Evolutionary conservation across 441 rosid species (phyloP).

Genomic region (Breynia disticha): DNA sequence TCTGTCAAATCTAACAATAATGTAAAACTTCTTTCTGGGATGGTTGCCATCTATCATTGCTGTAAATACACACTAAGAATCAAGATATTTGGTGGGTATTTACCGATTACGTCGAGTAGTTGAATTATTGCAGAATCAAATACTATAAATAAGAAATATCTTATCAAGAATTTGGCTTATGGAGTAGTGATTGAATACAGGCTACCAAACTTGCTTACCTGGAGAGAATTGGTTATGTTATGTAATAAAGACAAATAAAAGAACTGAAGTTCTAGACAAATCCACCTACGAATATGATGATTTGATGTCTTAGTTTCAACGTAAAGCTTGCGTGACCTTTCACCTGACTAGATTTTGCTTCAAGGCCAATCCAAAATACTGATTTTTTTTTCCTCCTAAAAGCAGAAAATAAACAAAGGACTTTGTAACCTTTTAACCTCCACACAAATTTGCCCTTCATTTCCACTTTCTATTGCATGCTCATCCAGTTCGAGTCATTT

Average conservation of each 20-base stretch:
- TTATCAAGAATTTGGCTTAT: neutral
- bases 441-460: no score
- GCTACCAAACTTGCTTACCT: slow-evolving; percentile 10
- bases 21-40: no score
- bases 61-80: no score
- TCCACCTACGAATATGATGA: slow-evolving; percentile 8
- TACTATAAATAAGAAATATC: no score
- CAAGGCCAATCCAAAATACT: slow-evolving; percentile 21
- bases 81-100: no score
- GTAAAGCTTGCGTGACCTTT: slow-evolving; percentile 39
- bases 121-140: neutral
- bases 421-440: neutral
- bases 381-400: neutral
- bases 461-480: neutral
- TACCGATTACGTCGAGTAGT: neutral
- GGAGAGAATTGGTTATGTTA: slow-evolving; percentile 1
- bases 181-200: slow-evolving; percentile 7
- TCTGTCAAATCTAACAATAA: no score
- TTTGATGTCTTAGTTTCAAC: slow-evolving; percentile 47
- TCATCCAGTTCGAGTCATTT: neutral
- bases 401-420: no score
- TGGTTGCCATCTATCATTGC: no score
- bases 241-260: neutral
- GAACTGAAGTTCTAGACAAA: slow-evolving; percentile 14
- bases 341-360: slow-evolving; percentile 34